phyloP scores from a whole-genome alignment of 2,329 filamentous ascomycete species.

The Tolypocladium paradoxum region DNA sequence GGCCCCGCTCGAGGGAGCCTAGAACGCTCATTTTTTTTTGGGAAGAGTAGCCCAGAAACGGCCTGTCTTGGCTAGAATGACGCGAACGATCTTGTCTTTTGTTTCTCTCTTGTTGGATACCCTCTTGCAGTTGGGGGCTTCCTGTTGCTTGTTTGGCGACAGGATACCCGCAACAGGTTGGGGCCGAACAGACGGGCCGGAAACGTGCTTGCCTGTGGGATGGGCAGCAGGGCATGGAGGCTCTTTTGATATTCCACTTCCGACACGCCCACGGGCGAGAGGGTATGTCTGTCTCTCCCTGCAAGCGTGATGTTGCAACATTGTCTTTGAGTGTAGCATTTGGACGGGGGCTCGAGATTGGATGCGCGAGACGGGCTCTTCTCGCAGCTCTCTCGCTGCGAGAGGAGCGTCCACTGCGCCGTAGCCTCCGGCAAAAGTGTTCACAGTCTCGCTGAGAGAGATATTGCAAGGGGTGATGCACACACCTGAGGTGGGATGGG shows the following conservation, averaged over 20 bases:
- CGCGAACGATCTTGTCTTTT: not conserved
- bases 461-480: not conserved
- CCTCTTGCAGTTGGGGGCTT: not conserved
- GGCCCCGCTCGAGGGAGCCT: slow-evolving; percentile 42
- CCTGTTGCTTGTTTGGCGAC: not conserved
- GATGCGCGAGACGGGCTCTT: not conserved
- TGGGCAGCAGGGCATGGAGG: not conserved
- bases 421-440: not conserved
- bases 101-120: not conserved
- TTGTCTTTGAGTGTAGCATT: not conserved
- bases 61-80: not conserved
- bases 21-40: slow-evolving; percentile 2
- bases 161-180: not conserved
- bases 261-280: not conserved
- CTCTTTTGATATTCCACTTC: not conserved
- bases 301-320: not conserved
- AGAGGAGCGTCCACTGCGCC: not conserved
- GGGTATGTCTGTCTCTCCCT: not conserved
- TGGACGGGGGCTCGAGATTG: not conserved
- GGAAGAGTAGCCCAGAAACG: not conserved
- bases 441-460: not conserved
- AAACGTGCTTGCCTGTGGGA: not conserved
- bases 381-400: not conserved
- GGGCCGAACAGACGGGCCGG: not conserved
- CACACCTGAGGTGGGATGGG: not conserved